Percentiles rank a stretch among this genome's conserved stretches.
These are phyloP conservation scores for Neurospora tetrasperma DNA, from an alignment of 495 filamentous ascomycete species.

Conservation along the genomic window DNA sequence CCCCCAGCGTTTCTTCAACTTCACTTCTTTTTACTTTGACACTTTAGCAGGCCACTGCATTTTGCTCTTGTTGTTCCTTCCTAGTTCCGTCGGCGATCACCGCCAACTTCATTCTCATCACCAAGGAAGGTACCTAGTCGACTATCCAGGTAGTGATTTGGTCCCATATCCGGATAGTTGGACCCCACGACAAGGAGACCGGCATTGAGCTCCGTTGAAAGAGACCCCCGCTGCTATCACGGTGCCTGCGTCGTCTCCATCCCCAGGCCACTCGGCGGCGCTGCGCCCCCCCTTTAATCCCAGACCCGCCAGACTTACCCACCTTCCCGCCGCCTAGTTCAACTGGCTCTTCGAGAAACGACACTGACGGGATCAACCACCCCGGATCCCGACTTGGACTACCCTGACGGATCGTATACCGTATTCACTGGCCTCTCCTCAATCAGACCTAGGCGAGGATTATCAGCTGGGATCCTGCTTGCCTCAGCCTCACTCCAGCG, in stretches of 20 bases:
- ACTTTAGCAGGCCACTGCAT: neutral
- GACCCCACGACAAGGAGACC: neutral
- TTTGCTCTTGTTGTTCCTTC: neutral
- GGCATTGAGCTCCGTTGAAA: neutral
- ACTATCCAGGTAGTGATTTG: neutral
- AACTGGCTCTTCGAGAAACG: neutral
- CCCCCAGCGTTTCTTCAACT: neutral
- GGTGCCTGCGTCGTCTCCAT: constrained; percentile 1
- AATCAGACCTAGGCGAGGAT: neutral
- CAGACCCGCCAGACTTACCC: neutral
- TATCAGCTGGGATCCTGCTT: constrained; percentile 10
- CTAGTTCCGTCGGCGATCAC: neutral
- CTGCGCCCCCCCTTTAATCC: neutral
- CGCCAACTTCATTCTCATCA: neutral
- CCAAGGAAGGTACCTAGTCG: neutral
- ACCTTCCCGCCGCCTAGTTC: neutral
- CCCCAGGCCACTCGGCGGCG: neutral
- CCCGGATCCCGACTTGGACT: neutral
- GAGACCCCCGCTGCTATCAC: neutral
- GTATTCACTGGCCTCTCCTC: neutral
- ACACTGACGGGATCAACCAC: neutral
- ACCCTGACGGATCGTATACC: neutral
- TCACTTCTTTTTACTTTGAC: neutral
- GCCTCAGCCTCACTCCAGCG: constrained; percentile 18
- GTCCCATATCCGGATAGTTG: neutral